Conservation (phyloP, 2,329 filamentous ascomycete genomes). For the Nemania diffusa region DNA sequence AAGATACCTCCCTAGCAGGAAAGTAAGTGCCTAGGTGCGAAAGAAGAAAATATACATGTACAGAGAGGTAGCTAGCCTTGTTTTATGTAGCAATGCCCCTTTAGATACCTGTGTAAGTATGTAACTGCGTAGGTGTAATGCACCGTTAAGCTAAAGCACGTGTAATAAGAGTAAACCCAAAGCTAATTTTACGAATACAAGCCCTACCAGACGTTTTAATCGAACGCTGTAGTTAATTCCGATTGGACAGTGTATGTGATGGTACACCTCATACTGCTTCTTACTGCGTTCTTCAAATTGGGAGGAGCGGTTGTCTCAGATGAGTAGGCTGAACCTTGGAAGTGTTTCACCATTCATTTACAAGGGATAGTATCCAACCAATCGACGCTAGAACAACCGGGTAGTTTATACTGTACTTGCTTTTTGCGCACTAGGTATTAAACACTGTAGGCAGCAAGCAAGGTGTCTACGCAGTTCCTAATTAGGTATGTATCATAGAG, state of each 20-base stretch:
- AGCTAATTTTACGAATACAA: no score
- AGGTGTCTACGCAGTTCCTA: no score
- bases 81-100: neutral
- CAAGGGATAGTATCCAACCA: neutral
- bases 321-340: neutral
- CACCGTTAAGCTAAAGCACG: slow-evolving; percentile 17
- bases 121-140: neutral
- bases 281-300: neutral
- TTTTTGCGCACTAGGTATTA: no score
- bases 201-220: no score
- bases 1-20: neutral
- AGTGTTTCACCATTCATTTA: neutral
- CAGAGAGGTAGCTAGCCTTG: neutral
- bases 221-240: no score
- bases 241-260: neutral
- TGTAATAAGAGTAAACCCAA: neutral
- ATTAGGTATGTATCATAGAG: no score
- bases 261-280: neutral
- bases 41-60: neutral
- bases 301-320: neutral
- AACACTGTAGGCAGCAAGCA: no score
- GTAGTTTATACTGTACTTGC: neutral
- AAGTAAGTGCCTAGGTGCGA: no score
- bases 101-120: neutral
- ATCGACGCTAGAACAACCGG: neutral